Evolutionary conservation across 129 eudicot species (phyloP), one percentile per base, ranked within the genome.

Genomic region (Silybum marianum): DNA sequence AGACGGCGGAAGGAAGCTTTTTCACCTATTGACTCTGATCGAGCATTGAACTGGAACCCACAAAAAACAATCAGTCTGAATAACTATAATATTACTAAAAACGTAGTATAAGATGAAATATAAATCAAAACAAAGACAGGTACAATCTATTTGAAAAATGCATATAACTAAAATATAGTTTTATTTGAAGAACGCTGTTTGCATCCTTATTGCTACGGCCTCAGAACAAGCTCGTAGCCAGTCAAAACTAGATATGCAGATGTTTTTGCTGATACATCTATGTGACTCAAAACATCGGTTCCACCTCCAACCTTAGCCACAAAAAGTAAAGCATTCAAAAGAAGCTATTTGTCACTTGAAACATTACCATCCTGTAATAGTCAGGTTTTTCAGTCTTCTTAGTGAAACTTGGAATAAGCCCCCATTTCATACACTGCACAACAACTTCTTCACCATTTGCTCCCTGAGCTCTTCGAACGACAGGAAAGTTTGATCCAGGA

Each of bases 341-440:
- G 14, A 22, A 39, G 25, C 40, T 78, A 72, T 38, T 13, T 32
- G 51, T 69, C 19, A 14, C 60, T 79, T 46, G 60, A 74, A 22
- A 71, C 2, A n/a, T 60, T 89, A 95, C 99, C 99, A 95, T 95
- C 88, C 83, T 85, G 78, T 88, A 95, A 82, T 95, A 93, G 85
- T 95, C 98, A 69, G 94, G 93, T 79, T 95, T 95, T 48, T 95
- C 95, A 74, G 90, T 85, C 89, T 91, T 95, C 81, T 93, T 93
- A 1, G 95, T 92, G 80, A 95, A 95, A 85, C 98, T 91, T 34
- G 99, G 99, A 84, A 95, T 77, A 80, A 95, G 96, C 51, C 99
- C 99, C 99, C 99, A 95, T 76, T 91, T 95, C 99, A 95, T 95
- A 84, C 98, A 93, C 81, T 95, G 99, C 80, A 91, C 83, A 84